Percentiles rank a stretch among this genome's conserved stretches.
phyloP scores from a whole-genome alignment of 805 yeast genomes.

The Spathaspora girioi region DNA sequence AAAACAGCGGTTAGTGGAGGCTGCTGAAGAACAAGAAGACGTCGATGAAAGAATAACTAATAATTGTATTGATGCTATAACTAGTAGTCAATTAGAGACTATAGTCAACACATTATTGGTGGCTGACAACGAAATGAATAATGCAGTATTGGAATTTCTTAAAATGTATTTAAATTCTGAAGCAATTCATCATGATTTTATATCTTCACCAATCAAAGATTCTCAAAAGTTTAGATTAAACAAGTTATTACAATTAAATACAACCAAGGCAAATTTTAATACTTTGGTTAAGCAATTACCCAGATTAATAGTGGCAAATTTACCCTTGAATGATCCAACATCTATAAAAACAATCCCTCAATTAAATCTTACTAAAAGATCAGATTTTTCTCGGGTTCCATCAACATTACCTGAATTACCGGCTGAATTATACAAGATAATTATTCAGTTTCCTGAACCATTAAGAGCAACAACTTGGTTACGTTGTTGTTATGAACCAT shows the following conservation, averaged over 20 bases:
- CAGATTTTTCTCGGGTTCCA: slow-evolving; percentile 50
- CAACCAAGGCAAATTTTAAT: slow-evolving; percentile 45
- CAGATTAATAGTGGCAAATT: slow-evolving; percentile 40
- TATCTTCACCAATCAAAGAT: slow-evolving; percentile 21
- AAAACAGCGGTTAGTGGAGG: slow-evolving; percentile 4
- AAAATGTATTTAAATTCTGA: slow-evolving; percentile 76
- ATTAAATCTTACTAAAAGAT: slow-evolving; percentile 47
- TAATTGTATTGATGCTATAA: slow-evolving; percentile 40
- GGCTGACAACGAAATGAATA: slow-evolving; percentile 66
- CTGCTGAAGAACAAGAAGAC: slow-evolving; percentile 9
- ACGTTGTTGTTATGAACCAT: slow-evolving; percentile 83
- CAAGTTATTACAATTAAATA: slow-evolving; percentile 51
- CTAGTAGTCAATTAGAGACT: slow-evolving; percentile 42
- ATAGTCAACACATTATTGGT: slow-evolving; percentile 58
- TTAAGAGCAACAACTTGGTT: slow-evolving; percentile 92
- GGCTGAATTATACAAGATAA: slow-evolving; percentile 50
- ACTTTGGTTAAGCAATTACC: slow-evolving; percentile 61
- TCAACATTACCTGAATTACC: slow-evolving; percentile 60
- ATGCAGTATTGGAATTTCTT: slow-evolving; percentile 75
- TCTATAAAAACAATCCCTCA: slow-evolving; percentile 18
- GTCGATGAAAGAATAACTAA: slow-evolving; percentile 15
- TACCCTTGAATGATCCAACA: slow-evolving; percentile 30
- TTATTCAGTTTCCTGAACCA: slow-evolving; percentile 75
- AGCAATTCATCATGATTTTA: slow-evolving; percentile 30
- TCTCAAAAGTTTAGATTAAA: slow-evolving; percentile 35